phyloP scores from a whole-genome alignment of 2,329 filamentous ascomycete species.

The Plenodomus tracheiphilus region DNA sequence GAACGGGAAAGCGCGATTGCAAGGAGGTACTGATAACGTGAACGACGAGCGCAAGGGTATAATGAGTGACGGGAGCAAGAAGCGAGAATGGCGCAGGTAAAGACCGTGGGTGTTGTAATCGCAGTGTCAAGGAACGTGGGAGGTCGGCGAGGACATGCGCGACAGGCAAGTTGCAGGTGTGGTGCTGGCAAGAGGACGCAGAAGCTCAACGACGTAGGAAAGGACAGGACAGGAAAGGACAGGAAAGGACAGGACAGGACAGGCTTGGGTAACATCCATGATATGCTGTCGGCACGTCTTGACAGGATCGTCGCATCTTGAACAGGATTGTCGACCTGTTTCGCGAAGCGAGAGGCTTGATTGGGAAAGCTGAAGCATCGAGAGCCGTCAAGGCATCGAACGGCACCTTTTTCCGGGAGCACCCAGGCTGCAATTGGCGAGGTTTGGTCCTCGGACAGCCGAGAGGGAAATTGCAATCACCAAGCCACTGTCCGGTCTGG shows the following conservation, averaged over 20 bases:
- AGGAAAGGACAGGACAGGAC: slow-evolving; percentile 15
- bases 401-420: slow-evolving; percentile 21
- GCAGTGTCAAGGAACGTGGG: not conserved
- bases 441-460: slow-evolving; percentile 14
- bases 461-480: slow-evolving; percentile 33
- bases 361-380: slow-evolving; percentile 18
- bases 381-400: slow-evolving; percentile 28
- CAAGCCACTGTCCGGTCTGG: slow-evolving; percentile 23
- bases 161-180: not conserved
- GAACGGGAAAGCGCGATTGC: slow-evolving; percentile 7
- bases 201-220: slow-evolving; percentile 9
- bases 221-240: slow-evolving; percentile 20
- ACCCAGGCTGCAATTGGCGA: slow-evolving; percentile 26
- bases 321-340: slow-evolving; percentile 30
- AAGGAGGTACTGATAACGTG: slow-evolving; percentile 6
- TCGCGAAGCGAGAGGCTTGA: slow-evolving; percentile 28
- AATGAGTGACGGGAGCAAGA: slow-evolving; percentile 12
- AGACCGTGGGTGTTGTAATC: not conserved
- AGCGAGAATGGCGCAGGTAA: slow-evolving; percentile 2
- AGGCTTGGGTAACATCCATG: no score
- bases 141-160: not conserved
- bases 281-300: slow-evolving; percentile 20
- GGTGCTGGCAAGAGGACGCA: slow-evolving; percentile 17
- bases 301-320: slow-evolving; percentile 30
- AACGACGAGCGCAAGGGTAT: slow-evolving; percentile 15